Evolutionary conservation across 306 rosid genomes (phyloP).

Genomic region (Acacia crassicarpa): DNA sequence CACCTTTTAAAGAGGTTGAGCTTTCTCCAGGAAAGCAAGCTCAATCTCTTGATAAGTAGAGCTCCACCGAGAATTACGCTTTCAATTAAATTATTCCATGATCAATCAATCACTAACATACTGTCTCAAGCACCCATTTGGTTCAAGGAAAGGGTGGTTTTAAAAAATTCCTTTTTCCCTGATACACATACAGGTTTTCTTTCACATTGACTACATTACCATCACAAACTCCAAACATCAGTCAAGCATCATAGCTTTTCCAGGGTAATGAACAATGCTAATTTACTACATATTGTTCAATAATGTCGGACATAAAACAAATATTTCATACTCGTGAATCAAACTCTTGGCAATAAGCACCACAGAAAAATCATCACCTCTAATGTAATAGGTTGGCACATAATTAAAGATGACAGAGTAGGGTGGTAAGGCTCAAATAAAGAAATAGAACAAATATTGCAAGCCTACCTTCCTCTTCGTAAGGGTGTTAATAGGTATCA

Average conservation of each 20-base stretch:
- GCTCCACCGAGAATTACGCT: neutral
- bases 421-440: conserved; percentile 7
- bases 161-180: neutral
- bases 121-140: neutral
- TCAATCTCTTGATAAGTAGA: neutral
- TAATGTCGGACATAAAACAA: neutral
- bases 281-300: neutral
- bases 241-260: neutral
- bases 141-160: neutral
- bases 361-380: neutral
- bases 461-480: conserved; percentile 92
- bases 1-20: neutral
- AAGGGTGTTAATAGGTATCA: conserved; percentile 97
- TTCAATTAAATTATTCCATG: conserved; percentile 11
- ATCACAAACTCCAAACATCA: conserved; percentile 13
- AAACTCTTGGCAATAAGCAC: conserved; percentile 8
- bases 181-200: neutral
- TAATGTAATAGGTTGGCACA: neutral
- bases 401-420: neutral
- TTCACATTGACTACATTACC: neutral
- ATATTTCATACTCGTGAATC: neutral
- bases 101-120: neutral
- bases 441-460: neutral
- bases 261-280: conserved; percentile 14
- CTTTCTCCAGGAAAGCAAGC: neutral